phyloP scores from a whole-genome alignment of 352 stramenopile species.

The Globisporangium echinulatum region DNA sequence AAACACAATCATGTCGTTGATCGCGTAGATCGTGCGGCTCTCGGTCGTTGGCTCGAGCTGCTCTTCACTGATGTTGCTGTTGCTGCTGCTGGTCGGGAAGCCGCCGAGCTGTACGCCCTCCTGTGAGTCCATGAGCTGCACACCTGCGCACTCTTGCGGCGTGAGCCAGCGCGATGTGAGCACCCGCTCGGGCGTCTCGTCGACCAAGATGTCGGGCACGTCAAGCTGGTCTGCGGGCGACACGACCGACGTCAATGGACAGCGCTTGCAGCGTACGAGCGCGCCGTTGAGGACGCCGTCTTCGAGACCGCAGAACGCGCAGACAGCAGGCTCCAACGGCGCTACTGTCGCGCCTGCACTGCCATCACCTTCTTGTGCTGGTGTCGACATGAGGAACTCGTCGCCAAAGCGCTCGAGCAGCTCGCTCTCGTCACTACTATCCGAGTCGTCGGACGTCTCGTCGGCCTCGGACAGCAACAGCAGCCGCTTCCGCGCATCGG shows the following conservation, averaged over 20 bases:
- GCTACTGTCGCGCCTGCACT: too few species aligned
- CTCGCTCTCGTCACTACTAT: slow-evolving; percentile 34
- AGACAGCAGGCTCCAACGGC: slow-evolving; percentile 12
- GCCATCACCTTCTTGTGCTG: not conserved
- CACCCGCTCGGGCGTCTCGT: slow-evolving; percentile 4
- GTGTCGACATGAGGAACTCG: slow-evolving; percentile 12
- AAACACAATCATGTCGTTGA: slow-evolving; percentile 48
- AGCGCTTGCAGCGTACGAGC: slow-evolving; percentile 43
- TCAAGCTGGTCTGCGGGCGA: slow-evolving; percentile 45
- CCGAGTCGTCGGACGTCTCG: slow-evolving; percentile 25
- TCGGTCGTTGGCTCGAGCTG: not conserved
- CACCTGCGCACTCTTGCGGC: slow-evolving; percentile 9
- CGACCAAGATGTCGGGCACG: slow-evolving; percentile 33
- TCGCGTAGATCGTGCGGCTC: slow-evolving; percentile 30
- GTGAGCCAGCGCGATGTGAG: slow-evolving; percentile 5
- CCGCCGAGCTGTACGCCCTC: slow-evolving; percentile 13
- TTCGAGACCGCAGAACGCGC: slow-evolving; percentile 53
- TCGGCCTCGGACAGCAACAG: slow-evolving; percentile 12
- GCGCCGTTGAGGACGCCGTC: slow-evolving; percentile 60
- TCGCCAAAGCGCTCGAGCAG: slow-evolving; percentile 54
- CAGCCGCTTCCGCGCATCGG: slow-evolving; percentile 3
- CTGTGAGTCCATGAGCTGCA: slow-evolving; percentile 8
- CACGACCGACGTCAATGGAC: slow-evolving; percentile 31
- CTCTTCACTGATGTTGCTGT: not conserved
- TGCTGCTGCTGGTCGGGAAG: not conserved